phyloP scores from a whole-genome alignment of 768 basidiomycete species.

The Thelephora ganbajun region DNA sequence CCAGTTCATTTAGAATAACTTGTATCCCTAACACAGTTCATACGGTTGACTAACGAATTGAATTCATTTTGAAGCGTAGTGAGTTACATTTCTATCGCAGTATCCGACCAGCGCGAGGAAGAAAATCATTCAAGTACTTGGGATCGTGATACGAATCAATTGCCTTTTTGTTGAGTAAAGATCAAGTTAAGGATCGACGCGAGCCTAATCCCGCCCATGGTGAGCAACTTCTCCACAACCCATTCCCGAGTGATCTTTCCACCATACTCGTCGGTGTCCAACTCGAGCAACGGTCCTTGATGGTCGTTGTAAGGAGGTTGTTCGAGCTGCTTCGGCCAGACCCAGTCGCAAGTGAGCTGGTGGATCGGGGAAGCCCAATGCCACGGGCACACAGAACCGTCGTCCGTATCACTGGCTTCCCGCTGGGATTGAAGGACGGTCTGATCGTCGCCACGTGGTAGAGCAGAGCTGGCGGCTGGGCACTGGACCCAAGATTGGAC shows the following conservation, averaged over 20 bases:
- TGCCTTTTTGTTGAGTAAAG: constrained; percentile 19
- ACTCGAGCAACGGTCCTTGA: constrained; percentile 31
- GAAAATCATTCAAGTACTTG: too few relatives aligned
- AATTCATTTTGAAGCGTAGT: too few relatives aligned
- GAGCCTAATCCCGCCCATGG: constrained; percentile 72
- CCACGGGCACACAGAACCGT: constrained; percentile 56
- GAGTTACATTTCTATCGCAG: too few relatives aligned
- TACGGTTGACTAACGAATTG: too few relatives aligned
- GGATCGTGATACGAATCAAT: too few relatives aligned
- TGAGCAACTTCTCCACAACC: constrained; percentile 71
- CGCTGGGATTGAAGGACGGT: not conserved
- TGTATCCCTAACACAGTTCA: too few relatives aligned
- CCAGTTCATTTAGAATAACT: too few relatives aligned
- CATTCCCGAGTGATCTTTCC: constrained; percentile 51
- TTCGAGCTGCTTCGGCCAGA: constrained; percentile 68
- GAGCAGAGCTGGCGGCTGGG: constrained; percentile 21
- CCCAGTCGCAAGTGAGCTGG: constrained; percentile 65
- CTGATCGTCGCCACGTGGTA: constrained; percentile 2
- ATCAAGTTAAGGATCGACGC: constrained; percentile 74
- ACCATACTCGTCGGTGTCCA: constrained; percentile 72
- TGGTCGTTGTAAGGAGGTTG: constrained; percentile 23
- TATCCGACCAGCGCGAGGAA: too few relatives aligned
- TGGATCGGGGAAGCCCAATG: constrained; percentile 67
- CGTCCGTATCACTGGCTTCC: constrained; percentile 23
- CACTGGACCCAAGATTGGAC: constrained; percentile 56